Evolutionary conservation across 192 early-diverging fungal genomes (phyloP), one percentile per base, ranked within the genome.

Genomic region (Backusella parvicylindrica): DNA sequence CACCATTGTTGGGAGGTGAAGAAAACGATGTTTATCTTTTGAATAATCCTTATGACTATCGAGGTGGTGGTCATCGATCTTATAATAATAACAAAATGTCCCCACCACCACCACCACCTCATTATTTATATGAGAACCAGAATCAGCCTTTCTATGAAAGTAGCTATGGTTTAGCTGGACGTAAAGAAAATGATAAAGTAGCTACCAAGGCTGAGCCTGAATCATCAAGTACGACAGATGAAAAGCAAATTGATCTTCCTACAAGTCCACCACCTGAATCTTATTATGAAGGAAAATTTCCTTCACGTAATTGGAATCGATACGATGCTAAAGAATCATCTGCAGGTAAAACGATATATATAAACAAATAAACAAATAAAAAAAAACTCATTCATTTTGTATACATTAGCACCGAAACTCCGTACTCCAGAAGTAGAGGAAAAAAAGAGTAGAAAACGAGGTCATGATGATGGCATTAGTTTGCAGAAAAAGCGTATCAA

Each of bases 41-140:
- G 47, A 78, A 78, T 30, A 73, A 72, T 37, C 47, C 71, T 13
- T 78, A 78, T 60, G 76, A 78, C 8, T 78, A 78, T 28, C 70
- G 71, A 33, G 3, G 28, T 9, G n/a, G 43, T 47, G 16, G 16
- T 6, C 50, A 56, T 8, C n/a, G 50, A 56, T 16, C 50, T 16
- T 56, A 56, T 26, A 41, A 41, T 35, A 47, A 18, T 12, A 16
- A 12, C 6, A 47, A 47, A 47, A 47, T 47, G 43, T 47, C 43
- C 2, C 23, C 50, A 12, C 23, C 50, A 9, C 23, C 50, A 26
- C 50, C 49, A n/a, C n/a, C 50, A 56, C n/a, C 21, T 12, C 50
- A 56, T 28, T 72, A 18, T 23, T 28, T 33, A 26, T 37, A 72
- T 71, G 49, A 49, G 31, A 56, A 13, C 15, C 15, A 32, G 28